phyloP scores from a whole-genome alignment of 75 land plant genomes.

The Sequoia sempervirens region DNA sequence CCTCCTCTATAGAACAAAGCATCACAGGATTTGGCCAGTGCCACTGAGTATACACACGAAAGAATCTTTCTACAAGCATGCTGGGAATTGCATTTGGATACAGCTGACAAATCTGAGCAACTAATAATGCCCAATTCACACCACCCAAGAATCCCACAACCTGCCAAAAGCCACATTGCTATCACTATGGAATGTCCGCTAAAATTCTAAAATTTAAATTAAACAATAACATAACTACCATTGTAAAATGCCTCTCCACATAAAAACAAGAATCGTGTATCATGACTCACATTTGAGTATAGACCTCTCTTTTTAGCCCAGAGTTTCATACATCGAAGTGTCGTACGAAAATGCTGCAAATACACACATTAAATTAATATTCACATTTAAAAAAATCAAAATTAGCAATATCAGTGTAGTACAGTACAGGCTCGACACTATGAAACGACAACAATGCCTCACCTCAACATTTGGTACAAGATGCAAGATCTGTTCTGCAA shows the following conservation, averaged over 20 bases:
- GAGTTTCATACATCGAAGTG: constrained; percentile 45
- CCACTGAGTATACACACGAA: constrained; percentile 56
- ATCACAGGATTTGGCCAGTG: constrained; percentile 55
- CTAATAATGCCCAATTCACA: constrained; percentile 50
- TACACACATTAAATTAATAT: not conserved
- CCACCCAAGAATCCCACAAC: constrained; percentile 51
- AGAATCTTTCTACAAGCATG: constrained; percentile 46
- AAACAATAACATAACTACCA: not conserved
- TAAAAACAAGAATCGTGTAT: not conserved
- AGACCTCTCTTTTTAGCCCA: constrained; percentile 57
- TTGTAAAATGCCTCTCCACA: too few species aligned
- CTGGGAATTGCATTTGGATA: constrained; percentile 52
- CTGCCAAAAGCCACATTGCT: not conserved
- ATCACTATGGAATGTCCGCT: not conserved
- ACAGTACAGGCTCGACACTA: not conserved
- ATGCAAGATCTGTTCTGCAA: constrained; percentile 43
- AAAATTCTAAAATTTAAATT: not conserved
- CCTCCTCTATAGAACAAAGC: constrained; percentile 46
- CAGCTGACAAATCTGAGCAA: constrained; percentile 45
- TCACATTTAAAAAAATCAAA: not conserved
- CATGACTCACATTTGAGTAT: constrained; percentile 41
- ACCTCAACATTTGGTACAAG: constrained; percentile 45
- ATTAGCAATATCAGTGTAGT: not conserved
- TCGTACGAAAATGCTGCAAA: constrained; percentile 49
- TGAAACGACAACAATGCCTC: not conserved